A percentile compares a stretch with the other conserved stretches of the same genome.
Conservation (phyloP, 179 eudicot species). For the Silene noctiflora region DNA sequence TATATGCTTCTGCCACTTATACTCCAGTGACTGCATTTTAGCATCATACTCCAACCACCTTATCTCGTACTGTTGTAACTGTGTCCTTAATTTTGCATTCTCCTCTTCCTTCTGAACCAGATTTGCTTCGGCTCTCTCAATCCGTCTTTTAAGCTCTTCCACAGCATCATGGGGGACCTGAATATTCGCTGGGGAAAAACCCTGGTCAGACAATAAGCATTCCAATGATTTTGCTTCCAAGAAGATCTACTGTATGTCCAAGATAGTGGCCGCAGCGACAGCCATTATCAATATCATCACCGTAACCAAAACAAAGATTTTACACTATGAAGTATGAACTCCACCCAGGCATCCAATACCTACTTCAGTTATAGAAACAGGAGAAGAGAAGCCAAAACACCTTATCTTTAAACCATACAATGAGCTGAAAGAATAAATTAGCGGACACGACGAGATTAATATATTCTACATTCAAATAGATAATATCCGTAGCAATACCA, state of each 20-base stretch:
- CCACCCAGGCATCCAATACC: too few species aligned
- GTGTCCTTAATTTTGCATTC: conserved; percentile 45
- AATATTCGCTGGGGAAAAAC: conserved; percentile 22
- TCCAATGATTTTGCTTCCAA: neutral
- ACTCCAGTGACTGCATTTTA: conserved; percentile 66
- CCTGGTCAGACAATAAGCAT: conserved; percentile 45
- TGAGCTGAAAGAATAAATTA: too few species aligned
- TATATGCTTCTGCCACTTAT: conserved; percentile 71
- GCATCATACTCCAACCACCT: conserved; percentile 58
- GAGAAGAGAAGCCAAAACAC: too few species aligned
- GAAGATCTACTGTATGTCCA: neutral
- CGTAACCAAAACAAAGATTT: too few species aligned
- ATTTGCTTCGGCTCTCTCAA: conserved; percentile 47
- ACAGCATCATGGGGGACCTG: conserved; percentile 15
- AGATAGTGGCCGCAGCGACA: too few species aligned
- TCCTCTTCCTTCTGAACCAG: conserved; percentile 61
- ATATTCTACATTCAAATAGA: too few species aligned
- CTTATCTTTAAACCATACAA: too few species aligned
- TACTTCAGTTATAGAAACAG: too few species aligned
- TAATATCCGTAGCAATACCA: conserved; percentile 38
- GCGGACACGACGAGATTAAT: too few species aligned
- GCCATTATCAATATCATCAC: too few species aligned
- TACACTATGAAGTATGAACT: too few species aligned
- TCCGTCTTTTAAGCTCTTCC: conserved; percentile 46
- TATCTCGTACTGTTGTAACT: conserved; percentile 42